Evolutionary conservation across 164 flowering plant genomes (phyloP).

Genomic region (Berberis vulgaris): DNA sequence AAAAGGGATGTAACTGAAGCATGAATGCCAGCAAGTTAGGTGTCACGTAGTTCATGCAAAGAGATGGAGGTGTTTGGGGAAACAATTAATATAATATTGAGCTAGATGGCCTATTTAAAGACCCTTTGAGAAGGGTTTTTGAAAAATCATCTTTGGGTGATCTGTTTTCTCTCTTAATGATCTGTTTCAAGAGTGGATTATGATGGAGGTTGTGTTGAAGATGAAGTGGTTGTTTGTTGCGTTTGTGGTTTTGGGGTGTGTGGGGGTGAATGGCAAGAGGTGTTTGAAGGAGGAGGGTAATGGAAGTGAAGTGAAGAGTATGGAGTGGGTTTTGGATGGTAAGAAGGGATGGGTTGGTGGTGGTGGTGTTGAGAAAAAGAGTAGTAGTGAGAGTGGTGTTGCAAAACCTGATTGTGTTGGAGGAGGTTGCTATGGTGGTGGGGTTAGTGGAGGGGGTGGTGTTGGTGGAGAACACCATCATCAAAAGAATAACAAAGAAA

Average conservation of each 20-base stretch:
- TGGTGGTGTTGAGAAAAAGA: background rate
- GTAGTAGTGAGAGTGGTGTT: background rate
- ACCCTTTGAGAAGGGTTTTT: too few relatives aligned
- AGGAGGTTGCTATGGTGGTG: background rate
- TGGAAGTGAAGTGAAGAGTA: background rate
- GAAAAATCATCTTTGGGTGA: too few relatives aligned
- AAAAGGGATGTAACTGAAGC: background rate
- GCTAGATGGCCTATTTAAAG: too few relatives aligned
- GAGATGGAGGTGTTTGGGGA: background rate
- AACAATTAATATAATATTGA: too few relatives aligned
- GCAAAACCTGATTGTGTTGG: background rate
- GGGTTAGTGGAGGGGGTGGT: background rate
- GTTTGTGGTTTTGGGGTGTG: background rate
- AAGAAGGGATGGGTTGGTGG: background rate
- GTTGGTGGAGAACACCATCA: too few relatives aligned
- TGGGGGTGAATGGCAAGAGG: too few relatives aligned
- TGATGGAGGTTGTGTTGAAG: background rate
- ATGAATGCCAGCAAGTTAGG: background rate
- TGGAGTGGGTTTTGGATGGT: background rate
- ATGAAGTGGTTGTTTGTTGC: background rate
- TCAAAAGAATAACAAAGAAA: background rate
- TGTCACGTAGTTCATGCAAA: slow-evolving; percentile 4
- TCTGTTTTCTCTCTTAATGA: too few relatives aligned
- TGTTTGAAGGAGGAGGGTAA: background rate
- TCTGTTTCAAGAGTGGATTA: background rate